Evolutionary conservation across 768 basidiomycete genomes (phyloP).

Genomic region (Leccinum variicolor): DNA sequence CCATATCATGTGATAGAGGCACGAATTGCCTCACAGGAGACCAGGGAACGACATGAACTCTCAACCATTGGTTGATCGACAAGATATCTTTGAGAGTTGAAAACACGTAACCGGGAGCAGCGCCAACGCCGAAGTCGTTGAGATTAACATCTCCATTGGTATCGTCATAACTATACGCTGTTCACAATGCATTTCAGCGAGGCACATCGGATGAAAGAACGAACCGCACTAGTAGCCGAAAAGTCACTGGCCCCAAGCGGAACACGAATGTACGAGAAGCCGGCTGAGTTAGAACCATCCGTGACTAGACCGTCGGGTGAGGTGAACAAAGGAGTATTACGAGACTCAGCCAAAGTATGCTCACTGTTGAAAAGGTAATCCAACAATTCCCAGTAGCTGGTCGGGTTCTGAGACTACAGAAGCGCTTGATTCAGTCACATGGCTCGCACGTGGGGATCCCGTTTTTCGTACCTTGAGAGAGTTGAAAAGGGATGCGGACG

Average conservation of each 20-base stretch:
- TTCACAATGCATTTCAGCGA: conserved; percentile 1
- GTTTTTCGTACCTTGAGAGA: conserved; percentile 54
- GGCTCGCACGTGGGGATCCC: background rate
- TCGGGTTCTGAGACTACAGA: conserved; percentile 45
- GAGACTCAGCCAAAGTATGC: background rate
- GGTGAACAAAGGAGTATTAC: background rate
- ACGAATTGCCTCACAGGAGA: conserved; percentile 53
- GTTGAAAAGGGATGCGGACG: conserved; percentile 57
- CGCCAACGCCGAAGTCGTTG: conserved; percentile 51
- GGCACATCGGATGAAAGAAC: background rate
- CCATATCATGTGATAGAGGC: background rate
- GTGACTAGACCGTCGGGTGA: conserved; percentile 35
- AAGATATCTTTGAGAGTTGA: conserved; percentile 61
- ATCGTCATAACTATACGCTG: conserved; percentile 67
- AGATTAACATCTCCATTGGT: conserved; percentile 59
- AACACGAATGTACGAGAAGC: conserved; percentile 65
- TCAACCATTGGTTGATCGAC: conserved; percentile 49
- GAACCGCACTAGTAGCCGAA: conserved; percentile 48
- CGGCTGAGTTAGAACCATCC: conserved; percentile 60
- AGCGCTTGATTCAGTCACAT: conserved; percentile 2
- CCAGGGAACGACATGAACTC: conserved; percentile 67
- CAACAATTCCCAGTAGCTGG: conserved; percentile 57
- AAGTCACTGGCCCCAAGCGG: conserved; percentile 76
- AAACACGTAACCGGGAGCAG: conserved; percentile 60
- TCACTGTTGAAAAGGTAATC: conserved; percentile 52